Evolutionary conservation across 768 basidiomycete species (phyloP).

Genomic region (Leccinum variicolor): DNA sequence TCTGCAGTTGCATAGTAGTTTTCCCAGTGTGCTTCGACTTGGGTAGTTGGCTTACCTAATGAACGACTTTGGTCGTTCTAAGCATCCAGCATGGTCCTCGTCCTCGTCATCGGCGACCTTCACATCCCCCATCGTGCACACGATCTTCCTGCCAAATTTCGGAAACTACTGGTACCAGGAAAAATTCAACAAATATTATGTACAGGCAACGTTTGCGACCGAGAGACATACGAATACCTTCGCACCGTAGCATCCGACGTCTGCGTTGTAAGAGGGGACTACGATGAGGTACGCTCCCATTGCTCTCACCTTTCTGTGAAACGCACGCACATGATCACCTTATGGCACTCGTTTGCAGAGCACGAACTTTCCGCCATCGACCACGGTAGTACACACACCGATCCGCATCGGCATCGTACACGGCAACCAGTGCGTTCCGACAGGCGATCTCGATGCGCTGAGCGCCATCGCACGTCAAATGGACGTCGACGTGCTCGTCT

Average conservation of each 20-base stretch:
- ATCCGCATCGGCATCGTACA: constrained; percentile 92
- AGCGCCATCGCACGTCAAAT: constrained; percentile 87
- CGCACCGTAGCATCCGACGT: constrained; percentile 93
- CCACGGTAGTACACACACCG: constrained; percentile 76
- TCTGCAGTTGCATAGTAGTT: neutral
- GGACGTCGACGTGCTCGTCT: constrained; percentile 95
- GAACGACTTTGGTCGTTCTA: neutral
- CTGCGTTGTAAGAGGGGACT: constrained; percentile 89
- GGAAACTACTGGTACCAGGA: constrained; percentile 91
- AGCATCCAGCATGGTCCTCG: constrained; percentile 57
- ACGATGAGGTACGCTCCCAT: constrained; percentile 73
- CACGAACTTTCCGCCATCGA: constrained; percentile 72
- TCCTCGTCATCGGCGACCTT: constrained; percentile 95
- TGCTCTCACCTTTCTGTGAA: neutral
- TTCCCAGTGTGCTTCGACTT: neutral
- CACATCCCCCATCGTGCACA: constrained; percentile 91
- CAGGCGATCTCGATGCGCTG: constrained; percentile 89
- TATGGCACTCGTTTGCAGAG: constrained; percentile 36
- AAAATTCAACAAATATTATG: constrained; percentile 98
- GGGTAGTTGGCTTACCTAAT: constrained; percentile 25
- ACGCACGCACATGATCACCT: constrained; percentile 1
- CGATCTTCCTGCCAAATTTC: constrained; percentile 94
- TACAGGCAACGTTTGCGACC: constrained; percentile 96
- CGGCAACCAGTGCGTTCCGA: constrained; percentile 91
- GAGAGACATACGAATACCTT: constrained; percentile 95